phyloP scores from a whole-genome alignment of 768 basidiomycete species.

The Tylopilus vinaceipallidus region DNA sequence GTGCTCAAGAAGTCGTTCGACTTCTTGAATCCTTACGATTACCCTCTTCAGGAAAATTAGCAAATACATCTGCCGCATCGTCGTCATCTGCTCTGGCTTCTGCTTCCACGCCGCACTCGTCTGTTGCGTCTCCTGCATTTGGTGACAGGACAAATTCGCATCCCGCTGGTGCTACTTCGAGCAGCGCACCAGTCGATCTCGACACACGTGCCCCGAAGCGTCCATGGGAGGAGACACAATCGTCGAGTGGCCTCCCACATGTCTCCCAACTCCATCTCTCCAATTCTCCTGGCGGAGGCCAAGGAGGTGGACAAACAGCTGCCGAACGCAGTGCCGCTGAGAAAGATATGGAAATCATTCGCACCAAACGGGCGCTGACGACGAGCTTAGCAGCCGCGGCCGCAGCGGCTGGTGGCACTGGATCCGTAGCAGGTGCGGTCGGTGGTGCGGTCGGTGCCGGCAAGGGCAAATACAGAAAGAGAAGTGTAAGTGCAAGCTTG shows the following conservation, averaged over 20 bases:
- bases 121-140: slow-evolving; percentile 20
- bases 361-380: slow-evolving; percentile 72
- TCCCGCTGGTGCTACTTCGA: slow-evolving; percentile 27
- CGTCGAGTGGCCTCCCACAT: slow-evolving; percentile 17
- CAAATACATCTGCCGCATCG: slow-evolving; percentile 11
- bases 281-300: slow-evolving; percentile 11
- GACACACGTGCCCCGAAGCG: slow-evolving; percentile 62
- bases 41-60: slow-evolving; percentile 22
- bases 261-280: slow-evolving; percentile 27
- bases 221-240: slow-evolving; percentile 68
- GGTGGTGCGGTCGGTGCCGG: slow-evolving; percentile 22
- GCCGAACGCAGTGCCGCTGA: slow-evolving; percentile 65
- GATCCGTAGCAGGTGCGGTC: slow-evolving; percentile 31
- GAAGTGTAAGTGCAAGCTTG: slow-evolving; percentile 65
- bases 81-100: slow-evolving; percentile 13
- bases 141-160: slow-evolving; percentile 20
- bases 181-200: slow-evolving; percentile 23
- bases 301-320: slow-evolving; percentile 25
- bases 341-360: slow-evolving; percentile 83
- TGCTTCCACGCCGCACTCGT: slow-evolving; percentile 13
- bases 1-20: slow-evolving; percentile 63
- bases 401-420: slow-evolving; percentile 33
- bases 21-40: slow-evolving; percentile 49
- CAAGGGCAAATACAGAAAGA: slow-evolving; percentile 81
- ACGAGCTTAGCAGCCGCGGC: slow-evolving; percentile 56